Conservation (phyloP, 2,329 filamentous ascomycete genomes). For the Stenocarpella maydis region DNA sequence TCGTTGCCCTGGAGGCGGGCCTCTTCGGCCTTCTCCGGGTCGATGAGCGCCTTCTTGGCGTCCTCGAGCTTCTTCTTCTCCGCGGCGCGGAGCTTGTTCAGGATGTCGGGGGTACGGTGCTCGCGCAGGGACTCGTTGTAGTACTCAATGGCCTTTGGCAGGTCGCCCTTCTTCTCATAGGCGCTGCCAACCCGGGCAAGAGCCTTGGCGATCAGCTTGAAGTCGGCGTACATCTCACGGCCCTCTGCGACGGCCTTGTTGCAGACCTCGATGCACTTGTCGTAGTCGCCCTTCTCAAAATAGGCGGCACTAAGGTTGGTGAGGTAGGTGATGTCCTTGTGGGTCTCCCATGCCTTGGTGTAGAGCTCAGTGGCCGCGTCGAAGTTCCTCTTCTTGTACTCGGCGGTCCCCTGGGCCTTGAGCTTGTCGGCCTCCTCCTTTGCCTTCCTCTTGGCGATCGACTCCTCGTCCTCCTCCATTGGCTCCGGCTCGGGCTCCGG, state of each 20-base stretch:
- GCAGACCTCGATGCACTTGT: conserved; percentile 86
- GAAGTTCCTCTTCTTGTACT: conserved; percentile 98
- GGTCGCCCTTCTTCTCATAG: conserved; percentile 88
- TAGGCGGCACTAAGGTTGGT: conserved; percentile 95
- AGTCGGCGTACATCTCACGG: conserved; percentile 88
- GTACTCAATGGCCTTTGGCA: conserved; percentile 81
- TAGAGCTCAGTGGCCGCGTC: conserved; percentile 96
- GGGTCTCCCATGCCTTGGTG: conserved; percentile 88
- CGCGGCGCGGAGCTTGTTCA: conserved; percentile 88
- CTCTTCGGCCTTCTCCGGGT: conserved; percentile 92
- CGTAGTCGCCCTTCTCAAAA: conserved; percentile 95
- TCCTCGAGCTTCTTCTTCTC: conserved; percentile 86
- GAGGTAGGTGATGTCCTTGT: conserved; percentile 97
- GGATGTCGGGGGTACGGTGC: conserved; percentile 92
- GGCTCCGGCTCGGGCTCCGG: conserved; percentile 71
- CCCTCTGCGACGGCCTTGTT: conserved; percentile 90
- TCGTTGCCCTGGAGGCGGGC: conserved; percentile 93
- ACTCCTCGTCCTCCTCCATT: conserved; percentile 82
- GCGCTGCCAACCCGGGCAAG: conserved; percentile 94
- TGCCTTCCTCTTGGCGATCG: conserved; percentile 82
- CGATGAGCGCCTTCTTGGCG: conserved; percentile 82
- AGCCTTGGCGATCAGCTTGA: conserved; percentile 98
- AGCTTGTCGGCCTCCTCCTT: conserved; percentile 94
- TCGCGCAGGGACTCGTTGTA: conserved; percentile 96
- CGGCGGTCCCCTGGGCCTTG: conserved; percentile 91